Base-by-base conservation (phyloP, 1,284 basidiomycete genomes). In the Malassezia slooffiae region DNA sequence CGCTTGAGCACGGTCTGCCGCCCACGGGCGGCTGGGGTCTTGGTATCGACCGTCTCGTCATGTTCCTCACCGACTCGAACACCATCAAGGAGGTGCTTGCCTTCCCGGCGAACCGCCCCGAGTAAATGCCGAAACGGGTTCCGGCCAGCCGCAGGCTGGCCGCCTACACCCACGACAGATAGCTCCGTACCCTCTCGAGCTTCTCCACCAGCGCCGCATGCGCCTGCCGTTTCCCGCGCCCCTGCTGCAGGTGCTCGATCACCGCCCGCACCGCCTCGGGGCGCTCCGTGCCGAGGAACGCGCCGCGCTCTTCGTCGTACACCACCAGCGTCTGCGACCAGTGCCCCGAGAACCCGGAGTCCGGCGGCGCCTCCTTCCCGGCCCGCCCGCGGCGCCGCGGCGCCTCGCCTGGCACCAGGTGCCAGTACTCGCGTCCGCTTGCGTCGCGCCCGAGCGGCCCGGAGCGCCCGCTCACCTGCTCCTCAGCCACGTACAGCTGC, bases 1-100 rank as follows among this genome's bases (percentile, higher is more conserved):
- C 86, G 2, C 80, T 97, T 56, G 91, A 97, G 73, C 87, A 97
- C 70, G 93, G 90, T 70, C 79, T 97, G 6, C 89, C 93, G 4
- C 91, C 93, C 0, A 96, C 91, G 9, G 91, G 88, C 58, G 91
- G 91, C 36, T 64, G 64, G 66, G 60, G 64, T 20, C 37, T 69
- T 15, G 66, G 48, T 42, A 52, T 52, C 57, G 54, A 54, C 44
- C 46, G 58, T 26, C 45, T 60, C 16, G 39, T 50, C 36, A 55
- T 52, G 50, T 57, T 61, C 49, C 57, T 70, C 50, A 70, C 52
- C 37, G 54, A 44, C 40, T 46, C 42, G 32, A 56, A 36, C 62
- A 85, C 83, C 60, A 87, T 87, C 76, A 88, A 88, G 76, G 85
- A 87, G 68, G 85, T 88, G 17, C 71, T 88, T 7, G 72, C 86